A percentile compares a stretch with the other conserved stretches of the same genome.
phyloP scores from a whole-genome alignment of 352 stramenopile species.

The Phytophthora aleatoria region DNA sequence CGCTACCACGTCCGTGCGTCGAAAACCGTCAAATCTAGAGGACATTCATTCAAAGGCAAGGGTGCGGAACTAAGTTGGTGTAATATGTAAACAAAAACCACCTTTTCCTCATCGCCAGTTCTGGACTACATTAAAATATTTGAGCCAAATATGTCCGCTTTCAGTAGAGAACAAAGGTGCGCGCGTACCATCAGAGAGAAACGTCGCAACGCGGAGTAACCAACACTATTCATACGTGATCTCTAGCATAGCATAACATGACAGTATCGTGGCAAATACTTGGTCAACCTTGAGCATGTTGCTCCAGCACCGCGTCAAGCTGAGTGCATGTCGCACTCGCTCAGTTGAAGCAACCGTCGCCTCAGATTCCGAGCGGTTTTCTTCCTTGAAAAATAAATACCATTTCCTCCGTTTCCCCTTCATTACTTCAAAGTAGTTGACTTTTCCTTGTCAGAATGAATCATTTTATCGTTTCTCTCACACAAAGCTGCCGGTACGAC shows the following conservation, averaged over 20 bases:
- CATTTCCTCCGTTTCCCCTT: not conserved
- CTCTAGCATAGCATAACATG: not conserved
- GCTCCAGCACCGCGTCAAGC: conserved; percentile 8
- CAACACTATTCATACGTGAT: too few relatives aligned
- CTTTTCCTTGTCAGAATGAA: not conserved
- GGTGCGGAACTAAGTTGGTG: too few relatives aligned
- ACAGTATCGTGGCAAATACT: not conserved
- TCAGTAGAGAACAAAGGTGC: too few relatives aligned
- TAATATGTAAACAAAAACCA: too few relatives aligned
- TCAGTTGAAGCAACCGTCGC: conserved; percentile 15
- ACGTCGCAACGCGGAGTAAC: too few relatives aligned
- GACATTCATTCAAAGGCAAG: too few relatives aligned
- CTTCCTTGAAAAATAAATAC: not conserved
- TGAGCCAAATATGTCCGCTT: too few relatives aligned
- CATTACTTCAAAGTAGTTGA: not conserved
- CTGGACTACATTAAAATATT: too few relatives aligned
- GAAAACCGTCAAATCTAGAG: too few relatives aligned
- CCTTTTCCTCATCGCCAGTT: too few relatives aligned
- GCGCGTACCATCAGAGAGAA: too few relatives aligned
- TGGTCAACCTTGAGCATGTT: not conserved
- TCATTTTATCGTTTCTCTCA: conserved; percentile 1
- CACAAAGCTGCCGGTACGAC: not conserved
- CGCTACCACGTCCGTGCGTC: too few relatives aligned
- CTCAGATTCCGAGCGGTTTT: not conserved
- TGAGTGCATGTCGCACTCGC: conserved; percentile 9